phyloP scores from a whole-genome alignment of 1,139 yeast species.

The Hyphopichia burtonii region DNA sequence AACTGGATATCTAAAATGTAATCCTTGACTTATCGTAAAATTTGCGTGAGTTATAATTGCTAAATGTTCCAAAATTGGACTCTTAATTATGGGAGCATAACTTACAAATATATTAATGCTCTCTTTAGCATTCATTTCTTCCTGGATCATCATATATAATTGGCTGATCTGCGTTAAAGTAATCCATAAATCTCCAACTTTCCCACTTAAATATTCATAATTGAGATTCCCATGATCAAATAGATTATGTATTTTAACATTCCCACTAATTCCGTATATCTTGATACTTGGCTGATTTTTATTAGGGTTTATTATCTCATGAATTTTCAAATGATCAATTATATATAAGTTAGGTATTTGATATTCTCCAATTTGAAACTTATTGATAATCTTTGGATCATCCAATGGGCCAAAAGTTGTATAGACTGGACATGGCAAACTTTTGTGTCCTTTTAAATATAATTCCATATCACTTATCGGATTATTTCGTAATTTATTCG shows the following conservation, averaged over 20 bases:
- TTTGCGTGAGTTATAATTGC: slow-evolving; percentile 70
- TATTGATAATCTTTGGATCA: slow-evolving; percentile 64
- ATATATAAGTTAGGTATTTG: slow-evolving; percentile 56
- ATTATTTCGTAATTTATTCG: slow-evolving; percentile 30
- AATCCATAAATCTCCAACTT: slow-evolving; percentile 75
- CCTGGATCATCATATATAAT: slow-evolving; percentile 22
- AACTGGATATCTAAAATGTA: slow-evolving; percentile 71
- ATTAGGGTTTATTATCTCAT: slow-evolving; percentile 34
- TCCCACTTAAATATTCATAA: slow-evolving; percentile 42
- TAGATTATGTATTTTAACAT: slow-evolving; percentile 62
- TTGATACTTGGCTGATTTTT: slow-evolving; percentile 47
- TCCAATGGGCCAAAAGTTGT: slow-evolving; percentile 76
- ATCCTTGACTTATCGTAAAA: slow-evolving; percentile 68
- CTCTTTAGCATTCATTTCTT: slow-evolving; percentile 6
- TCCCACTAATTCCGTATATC: slow-evolving; percentile 72
- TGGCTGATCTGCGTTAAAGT: slow-evolving; percentile 71
- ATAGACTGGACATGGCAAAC: slow-evolving; percentile 65
- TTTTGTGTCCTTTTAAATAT: slow-evolving; percentile 47
- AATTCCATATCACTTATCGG: slow-evolving; percentile 53
- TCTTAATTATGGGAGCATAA: slow-evolving; percentile 64
- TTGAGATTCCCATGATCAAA: slow-evolving; percentile 61
- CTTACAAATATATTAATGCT: slow-evolving; percentile 63
- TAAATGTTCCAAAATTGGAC: slow-evolving; percentile 67
- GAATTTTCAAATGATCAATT: slow-evolving; percentile 56
- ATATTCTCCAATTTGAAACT: slow-evolving; percentile 55